These are phyloP conservation scores for Taphrina flavorubra DNA, from an alignment of 1,139 yeast genomes.

Conservation along the genomic window DNA sequence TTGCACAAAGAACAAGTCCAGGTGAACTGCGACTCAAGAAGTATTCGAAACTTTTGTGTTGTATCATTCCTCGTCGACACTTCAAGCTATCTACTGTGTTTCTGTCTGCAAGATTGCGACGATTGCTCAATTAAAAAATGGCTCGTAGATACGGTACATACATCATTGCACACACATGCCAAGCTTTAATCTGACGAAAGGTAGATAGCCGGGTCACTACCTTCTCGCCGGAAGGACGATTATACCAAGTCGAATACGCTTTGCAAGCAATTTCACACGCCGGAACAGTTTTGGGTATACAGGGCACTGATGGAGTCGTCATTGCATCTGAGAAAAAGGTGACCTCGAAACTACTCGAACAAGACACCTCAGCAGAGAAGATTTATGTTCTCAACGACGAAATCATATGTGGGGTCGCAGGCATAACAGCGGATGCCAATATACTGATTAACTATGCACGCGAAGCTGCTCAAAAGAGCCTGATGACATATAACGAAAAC, in stretches of 20 bases:
- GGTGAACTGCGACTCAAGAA: background rate
- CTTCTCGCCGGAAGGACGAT: slow-evolving; percentile 93
- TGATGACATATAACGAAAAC: slow-evolving; percentile 84
- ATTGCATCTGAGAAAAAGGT: slow-evolving; percentile 96
- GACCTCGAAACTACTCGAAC: slow-evolving; percentile 87
- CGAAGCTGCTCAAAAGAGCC: slow-evolving; percentile 78
- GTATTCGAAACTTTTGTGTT: background rate
- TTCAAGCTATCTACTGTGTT: too few species aligned
- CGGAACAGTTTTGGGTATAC: slow-evolving; percentile 95
- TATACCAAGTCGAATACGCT: slow-evolving; percentile 97
- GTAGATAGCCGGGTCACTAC: slow-evolving; percentile 93
- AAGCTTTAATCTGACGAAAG: background rate
- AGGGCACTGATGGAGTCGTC: slow-evolving; percentile 91
- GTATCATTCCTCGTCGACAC: background rate
- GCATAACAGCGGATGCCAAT: slow-evolving; percentile 96
- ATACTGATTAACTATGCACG: slow-evolving; percentile 90
- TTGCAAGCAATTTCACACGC: slow-evolving; percentile 97
- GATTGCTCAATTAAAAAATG: background rate
- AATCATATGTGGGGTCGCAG: slow-evolving; percentile 95
- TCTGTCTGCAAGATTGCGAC: too few species aligned
- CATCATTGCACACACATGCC: background rate
- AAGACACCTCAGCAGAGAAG: slow-evolving; percentile 92
- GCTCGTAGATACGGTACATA: slow-evolving; percentile 28
- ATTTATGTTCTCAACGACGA: slow-evolving; percentile 82
- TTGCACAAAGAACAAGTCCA: background rate